Evolutionary conservation across 352 stramenopile genomes (phyloP), one percentile per base, ranked within the genome.

Genomic region (Phytophthora melonis): DNA sequence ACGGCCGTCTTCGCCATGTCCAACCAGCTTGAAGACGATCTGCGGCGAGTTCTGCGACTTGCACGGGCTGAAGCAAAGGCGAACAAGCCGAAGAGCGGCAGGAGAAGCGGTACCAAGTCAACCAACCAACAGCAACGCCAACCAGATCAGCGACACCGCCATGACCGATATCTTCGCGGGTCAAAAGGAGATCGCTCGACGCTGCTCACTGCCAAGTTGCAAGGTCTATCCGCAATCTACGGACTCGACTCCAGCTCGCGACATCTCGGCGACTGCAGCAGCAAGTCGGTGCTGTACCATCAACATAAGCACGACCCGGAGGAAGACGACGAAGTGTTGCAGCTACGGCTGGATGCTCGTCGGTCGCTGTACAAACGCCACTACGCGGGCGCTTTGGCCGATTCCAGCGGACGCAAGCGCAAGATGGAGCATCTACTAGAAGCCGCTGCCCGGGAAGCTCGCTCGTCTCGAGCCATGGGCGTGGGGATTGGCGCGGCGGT

Each of bases 351-450:
- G 23, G 72, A 80, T 41, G 49, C 71, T 47, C 70, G 82, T 23
- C 77, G 76, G 1, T 72, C 77, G 3, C 64, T 84, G 30, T 93
- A 93, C 63, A 83, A 74, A 50, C 74, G 72, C 11, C 83, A 93
- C 54, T 93, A 84, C 39, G 65, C 75, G 1, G 83, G 77, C 13
- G 75, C 78, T 1, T 61, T 88, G 16, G 67, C 70, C 0, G 66
- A 76, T 5, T 63, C 68, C 1, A 86, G 84, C 52, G 66, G 10
- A 71, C 69, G 1, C 58, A 83, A 34, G 32, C 77, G 23, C 62
- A 78, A 89, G 58, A 74, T 90, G 18, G 79, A 91, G 30, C 77
- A 79, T 19, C 58, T 93, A 14, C 61, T 92, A 27, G 81, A 93
- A 54, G 84, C 83, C 0, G 86, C 86, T 81, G 25, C 77, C 60